Base-by-base conservation (phyloP, 768 basidiomycete genomes). In the Tulasnella sp. region DNA sequence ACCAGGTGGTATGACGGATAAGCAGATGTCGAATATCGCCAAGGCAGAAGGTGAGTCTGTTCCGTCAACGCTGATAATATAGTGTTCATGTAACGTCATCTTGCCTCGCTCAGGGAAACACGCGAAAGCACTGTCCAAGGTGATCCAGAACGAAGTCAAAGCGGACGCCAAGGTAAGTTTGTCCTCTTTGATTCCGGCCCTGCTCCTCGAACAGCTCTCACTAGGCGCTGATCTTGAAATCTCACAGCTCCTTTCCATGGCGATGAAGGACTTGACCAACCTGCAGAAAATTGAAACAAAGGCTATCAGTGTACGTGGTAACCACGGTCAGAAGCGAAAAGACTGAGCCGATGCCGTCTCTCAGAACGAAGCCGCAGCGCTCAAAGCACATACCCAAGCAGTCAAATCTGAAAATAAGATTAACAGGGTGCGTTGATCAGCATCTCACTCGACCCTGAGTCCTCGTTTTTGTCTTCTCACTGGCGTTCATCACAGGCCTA, bases 131-230 rank as follows among this genome's bases (percentile, higher is more conserved):
- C 70, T 89, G 34, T 78, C 82, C 4, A 88, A 80, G 66, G 77
- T 91, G 34, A 80, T 90, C 65, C 81, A 78, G 69, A 70, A 74
- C 1, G 88, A 88, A 69, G 83, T 76, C 0, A 82, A 81, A 66
- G 74, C 78, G 1, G 86, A 89, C 69, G 81, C 81, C 67, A 73
- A 77, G 61, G 76, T 84, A 30, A 17, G 12, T 29, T 15, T 30
- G 15, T 21, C 11, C 11, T 3, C 5, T 21, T 2, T 59, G n/a
- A n/a, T n/a, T n/a, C n/a, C 45, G 4, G 5, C 21, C 31, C 2
- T 21, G 11, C 22, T 56, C 12, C 29, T 2, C 15, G 41, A 45
- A 9, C 22, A 5, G 17, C 2, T 19, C 2, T 25, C 27, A 27
- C 55, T 49, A 43, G 48, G n/a, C 15, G 22, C n/a, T n/a, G 2